Evolutionary conservation across 768 basidiomycete species (phyloP), one percentile per base, ranked within the genome.

Genomic region (Rhizopogon roseolus): DNA sequence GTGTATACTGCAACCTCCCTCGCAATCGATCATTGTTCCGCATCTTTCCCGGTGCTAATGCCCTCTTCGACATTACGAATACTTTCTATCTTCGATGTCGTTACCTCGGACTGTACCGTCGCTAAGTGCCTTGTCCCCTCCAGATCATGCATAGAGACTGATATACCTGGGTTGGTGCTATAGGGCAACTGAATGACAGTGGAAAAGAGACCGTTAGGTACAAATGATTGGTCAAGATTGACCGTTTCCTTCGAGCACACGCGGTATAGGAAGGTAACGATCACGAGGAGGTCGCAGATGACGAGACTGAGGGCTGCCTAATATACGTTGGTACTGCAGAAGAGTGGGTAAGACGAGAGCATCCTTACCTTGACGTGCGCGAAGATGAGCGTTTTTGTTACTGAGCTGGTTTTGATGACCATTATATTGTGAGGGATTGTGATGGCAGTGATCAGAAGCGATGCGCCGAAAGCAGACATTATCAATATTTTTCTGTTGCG

Each of bases 221-320:
- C 2, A 16, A 32, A 19, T 32, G 44, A 14, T 29, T 19, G 29
- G 3, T 61, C 58, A 2, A 58, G 50, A 45, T 58, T 49, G 13
- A 16, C 36, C 4, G 6, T 34, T 5, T 36, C 42, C 22, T 52
- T 53, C 37, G 16, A 25, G 28, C n/a, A 60, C 4, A 60, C n/a
- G 16, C 57, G 64, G 41, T 63, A 59, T 6, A 60, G 11, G 7
- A 62, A 66, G 13, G 60, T 29, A 17, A 64, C 60, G 28, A 67
- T 56, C 40, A 67, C 67, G 32, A 67, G 57, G 11, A 60, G 52
- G 22, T 66, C 63, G 56, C 66, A 68, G 6, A 67, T 53, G 38
- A 67, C 50, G 22, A 64, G 39, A 7, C 63, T 56, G n/a, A 64
- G 49, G 6, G 68, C 62, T 4, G 59, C 22, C 66, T 65, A 32